Evolutionary conservation across 257 asterid species (phyloP).

Genomic region (Striga asiatica): DNA sequence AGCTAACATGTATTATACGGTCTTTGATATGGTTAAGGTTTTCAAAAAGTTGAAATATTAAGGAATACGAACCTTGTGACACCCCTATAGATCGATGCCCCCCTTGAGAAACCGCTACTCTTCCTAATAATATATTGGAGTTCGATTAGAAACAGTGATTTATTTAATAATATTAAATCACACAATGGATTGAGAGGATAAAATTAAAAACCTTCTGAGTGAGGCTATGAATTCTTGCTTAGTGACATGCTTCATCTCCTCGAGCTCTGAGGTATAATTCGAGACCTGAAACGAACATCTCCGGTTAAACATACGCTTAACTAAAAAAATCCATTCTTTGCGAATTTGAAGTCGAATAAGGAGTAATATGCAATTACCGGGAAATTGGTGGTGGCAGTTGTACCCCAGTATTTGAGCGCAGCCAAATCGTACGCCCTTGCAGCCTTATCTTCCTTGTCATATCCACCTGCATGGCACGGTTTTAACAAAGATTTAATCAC

Average conservation of each 20-base stretch:
- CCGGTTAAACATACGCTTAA: no score
- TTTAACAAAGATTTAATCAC: slow-evolving; percentile 6
- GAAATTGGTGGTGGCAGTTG: slow-evolving; percentile 82
- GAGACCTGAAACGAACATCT: slow-evolving; percentile 33
- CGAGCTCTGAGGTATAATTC: slow-evolving; percentile 56
- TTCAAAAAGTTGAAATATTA: no score
- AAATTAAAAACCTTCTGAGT: slow-evolving; percentile 49
- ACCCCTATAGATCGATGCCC: slow-evolving; percentile 83
- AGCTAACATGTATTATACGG: no score
- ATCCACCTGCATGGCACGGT: slow-evolving; percentile 61
- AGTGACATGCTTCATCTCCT: slow-evolving; percentile 71
- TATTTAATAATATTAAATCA: background rate
- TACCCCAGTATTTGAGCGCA: slow-evolving; percentile 90
- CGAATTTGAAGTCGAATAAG: no score
- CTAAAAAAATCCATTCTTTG: no score
- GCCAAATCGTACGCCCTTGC: slow-evolving; percentile 90
- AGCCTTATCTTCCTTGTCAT: slow-evolving; percentile 90
- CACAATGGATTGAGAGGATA: background rate
- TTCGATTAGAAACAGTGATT: background rate
- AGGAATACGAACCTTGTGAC: slow-evolving; percentile 63
- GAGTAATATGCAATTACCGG: no score
- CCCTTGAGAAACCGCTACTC: slow-evolving; percentile 90
- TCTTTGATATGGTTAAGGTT: background rate
- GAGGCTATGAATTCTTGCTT: slow-evolving; percentile 92
- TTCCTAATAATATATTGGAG: slow-evolving; percentile 30